Evolutionary conservation across 2,329 filamentous ascomycete species (phyloP).

Genomic region (Fusarium sp.): DNA sequence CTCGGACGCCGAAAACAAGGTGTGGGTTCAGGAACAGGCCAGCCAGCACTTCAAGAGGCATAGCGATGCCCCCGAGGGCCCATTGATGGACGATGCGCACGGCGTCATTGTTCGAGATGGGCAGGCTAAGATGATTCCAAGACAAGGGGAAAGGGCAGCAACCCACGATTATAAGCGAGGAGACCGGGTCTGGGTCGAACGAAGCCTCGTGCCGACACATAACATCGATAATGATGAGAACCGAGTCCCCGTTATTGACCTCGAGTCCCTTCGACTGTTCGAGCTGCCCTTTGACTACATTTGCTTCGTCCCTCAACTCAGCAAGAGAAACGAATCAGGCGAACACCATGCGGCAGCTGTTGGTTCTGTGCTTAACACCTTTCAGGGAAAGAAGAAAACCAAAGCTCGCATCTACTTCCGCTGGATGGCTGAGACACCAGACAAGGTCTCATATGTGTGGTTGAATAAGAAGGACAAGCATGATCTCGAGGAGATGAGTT

Average conservation of each 20-base stretch:
- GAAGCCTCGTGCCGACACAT: conserved; percentile 14
- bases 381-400: conserved; percentile 14
- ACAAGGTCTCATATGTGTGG: conserved; percentile 23
- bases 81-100: conserved; percentile 29
- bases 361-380: conserved; percentile 13
- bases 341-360: conserved; percentile 10
- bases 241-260: conserved; percentile 30
- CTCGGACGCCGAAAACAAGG: conserved; percentile 28
- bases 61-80: neutral
- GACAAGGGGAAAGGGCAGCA: conserved; percentile 1
- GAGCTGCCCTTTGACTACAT: conserved; percentile 27
- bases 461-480: conserved; percentile 17
- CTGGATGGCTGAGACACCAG: conserved; percentile 19
- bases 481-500: conserved; percentile 10
- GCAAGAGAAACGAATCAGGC: conserved; percentile 2
- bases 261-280: conserved; percentile 21
- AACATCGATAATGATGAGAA: conserved; percentile 5
- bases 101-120: conserved; percentile 33
- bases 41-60: conserved; percentile 14
- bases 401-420: conserved; percentile 23
- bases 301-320: conserved; percentile 31
- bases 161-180: conserved; percentile 23
- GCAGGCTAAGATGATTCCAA: conserved; percentile 9
- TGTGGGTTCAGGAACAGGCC: conserved; percentile 21
- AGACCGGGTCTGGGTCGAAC: conserved; percentile 29